These are phyloP conservation scores for Colletotrichum destructivum DNA, from an alignment of 2,329 filamentous ascomycete genomes.

Conservation along the genomic window DNA sequence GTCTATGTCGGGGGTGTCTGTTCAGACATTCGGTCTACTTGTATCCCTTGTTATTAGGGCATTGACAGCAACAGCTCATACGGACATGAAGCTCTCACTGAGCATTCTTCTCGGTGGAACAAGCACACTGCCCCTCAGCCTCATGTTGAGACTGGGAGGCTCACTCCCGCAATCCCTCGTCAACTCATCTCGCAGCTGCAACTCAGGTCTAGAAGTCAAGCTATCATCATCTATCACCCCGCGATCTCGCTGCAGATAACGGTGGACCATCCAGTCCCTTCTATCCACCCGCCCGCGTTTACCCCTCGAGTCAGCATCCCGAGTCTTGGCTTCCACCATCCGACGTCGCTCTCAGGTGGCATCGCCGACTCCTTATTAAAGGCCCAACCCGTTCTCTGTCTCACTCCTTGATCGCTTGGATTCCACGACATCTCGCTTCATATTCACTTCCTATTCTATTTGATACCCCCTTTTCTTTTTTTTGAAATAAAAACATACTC, in stretches of 20 bases:
- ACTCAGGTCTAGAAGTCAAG: neutral
- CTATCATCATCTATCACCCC: constrained; percentile 11
- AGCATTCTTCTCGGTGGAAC: neutral
- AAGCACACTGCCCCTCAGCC: neutral
- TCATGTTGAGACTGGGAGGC: neutral
- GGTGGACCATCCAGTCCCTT: constrained; percentile 22
- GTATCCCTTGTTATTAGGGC: constrained; percentile 7
- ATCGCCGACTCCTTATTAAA: constrained; percentile 34
- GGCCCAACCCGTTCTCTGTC: neutral
- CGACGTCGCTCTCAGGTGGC: constrained; percentile 34
- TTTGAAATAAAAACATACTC: neutral
- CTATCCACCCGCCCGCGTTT: constrained; percentile 36
- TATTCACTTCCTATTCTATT: neutral
- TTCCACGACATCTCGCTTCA: neutral
- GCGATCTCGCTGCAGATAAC: constrained; percentile 36
- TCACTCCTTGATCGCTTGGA: no score
- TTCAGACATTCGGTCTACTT: no score
- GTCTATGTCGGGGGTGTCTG: no score
- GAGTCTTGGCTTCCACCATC: constrained; percentile 27
- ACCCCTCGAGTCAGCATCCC: constrained; percentile 33
- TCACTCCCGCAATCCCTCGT: neutral
- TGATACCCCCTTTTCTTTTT: constrained; percentile 15
- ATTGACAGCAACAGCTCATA: neutral
- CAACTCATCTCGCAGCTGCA: neutral
- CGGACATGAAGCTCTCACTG: neutral